Percentiles rank a stretch among this genome's conserved stretches.
Evolutionary conservation across 352 stramenopile species (phyloP).

Genomic region (Phytophthora constricta): DNA sequence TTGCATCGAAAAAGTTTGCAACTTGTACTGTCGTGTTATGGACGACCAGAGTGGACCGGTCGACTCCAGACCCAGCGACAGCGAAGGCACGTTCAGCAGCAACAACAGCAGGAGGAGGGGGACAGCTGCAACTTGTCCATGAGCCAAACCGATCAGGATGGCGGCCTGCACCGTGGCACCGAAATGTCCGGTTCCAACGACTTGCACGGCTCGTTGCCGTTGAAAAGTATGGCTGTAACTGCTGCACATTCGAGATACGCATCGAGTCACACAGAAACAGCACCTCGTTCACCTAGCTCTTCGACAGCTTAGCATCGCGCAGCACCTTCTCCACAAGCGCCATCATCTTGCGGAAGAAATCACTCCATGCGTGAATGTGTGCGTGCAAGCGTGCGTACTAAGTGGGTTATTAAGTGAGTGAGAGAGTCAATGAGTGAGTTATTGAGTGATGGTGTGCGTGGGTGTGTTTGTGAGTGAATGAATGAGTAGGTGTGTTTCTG

Average conservation of each 20-base stretch:
- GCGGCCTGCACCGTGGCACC: neutral
- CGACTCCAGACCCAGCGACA: neutral
- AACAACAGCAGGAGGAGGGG: too few relatives aligned
- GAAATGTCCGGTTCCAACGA: neutral
- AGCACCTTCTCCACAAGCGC: neutral
- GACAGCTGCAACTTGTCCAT: neutral
- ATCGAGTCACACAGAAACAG: neutral
- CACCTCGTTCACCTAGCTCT: neutral
- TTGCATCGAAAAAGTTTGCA: neutral
- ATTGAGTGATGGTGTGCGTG: too few relatives aligned
- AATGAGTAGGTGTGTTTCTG: too few relatives aligned
- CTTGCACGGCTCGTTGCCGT: neutral
- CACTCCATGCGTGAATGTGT: too few relatives aligned
- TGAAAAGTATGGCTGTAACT: neutral
- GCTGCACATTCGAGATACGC: neutral
- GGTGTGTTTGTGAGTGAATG: too few relatives aligned
- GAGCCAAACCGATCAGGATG: neutral
- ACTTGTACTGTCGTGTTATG: neutral
- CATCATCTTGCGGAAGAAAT: neutral
- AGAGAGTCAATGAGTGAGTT: too few relatives aligned
- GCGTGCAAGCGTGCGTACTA: too few relatives aligned
- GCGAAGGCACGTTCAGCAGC: neutral
- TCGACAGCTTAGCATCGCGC: neutral
- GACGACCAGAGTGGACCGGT: neutral
- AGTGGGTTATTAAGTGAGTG: too few relatives aligned